phyloP scores from a whole-genome alignment of 441 rosid species.

The Kokia cookei region DNA sequence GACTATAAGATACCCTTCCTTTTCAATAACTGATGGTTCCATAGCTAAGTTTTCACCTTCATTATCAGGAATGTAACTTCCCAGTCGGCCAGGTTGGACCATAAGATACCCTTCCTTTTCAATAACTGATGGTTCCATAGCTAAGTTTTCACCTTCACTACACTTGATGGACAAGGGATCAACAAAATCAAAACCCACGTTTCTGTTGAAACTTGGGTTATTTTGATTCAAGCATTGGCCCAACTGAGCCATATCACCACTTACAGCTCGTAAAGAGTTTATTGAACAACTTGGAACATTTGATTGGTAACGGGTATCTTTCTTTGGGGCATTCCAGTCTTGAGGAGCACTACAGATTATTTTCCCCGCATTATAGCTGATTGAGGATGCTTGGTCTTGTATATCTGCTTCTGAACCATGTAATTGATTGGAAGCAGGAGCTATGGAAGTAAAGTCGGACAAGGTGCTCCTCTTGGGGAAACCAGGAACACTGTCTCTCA shows the following conservation, averaged over 20 bases:
- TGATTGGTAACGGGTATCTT: conserved; percentile 20
- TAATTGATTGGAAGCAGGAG: conserved; percentile 18
- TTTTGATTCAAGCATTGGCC: conserved; percentile 33
- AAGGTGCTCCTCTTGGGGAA: conserved; percentile 29
- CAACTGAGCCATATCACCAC: conserved; percentile 14
- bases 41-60: conserved; percentile 27
- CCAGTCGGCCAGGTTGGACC: conserved; percentile 38
- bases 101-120: conserved; percentile 30
- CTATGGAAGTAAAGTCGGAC: conserved; percentile 25
- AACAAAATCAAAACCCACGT: conserved; percentile 25
- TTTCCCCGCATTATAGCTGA: conserved; percentile 16
- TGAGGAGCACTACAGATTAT: conserved; percentile 18
- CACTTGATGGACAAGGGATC: conserved; percentile 28
- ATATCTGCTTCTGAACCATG: conserved; percentile 28
- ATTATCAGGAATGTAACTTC: conserved; percentile 23
- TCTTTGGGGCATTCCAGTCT: conserved; percentile 29
- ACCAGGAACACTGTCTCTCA: conserved; percentile 18
- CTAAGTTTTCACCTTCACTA: conserved; percentile 27
- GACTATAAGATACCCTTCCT: conserved; percentile 32
- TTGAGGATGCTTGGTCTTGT: conserved; percentile 20
- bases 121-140: conserved; percentile 26
- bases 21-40: conserved; percentile 24
- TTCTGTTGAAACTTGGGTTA: conserved; percentile 26
- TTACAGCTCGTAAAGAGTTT: conserved; percentile 21
- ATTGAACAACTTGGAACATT: conserved; percentile 26